Evolutionary conservation across 176 grass and related monocot species (phyloP).

Genomic region (Hordeum marinum): DNA sequence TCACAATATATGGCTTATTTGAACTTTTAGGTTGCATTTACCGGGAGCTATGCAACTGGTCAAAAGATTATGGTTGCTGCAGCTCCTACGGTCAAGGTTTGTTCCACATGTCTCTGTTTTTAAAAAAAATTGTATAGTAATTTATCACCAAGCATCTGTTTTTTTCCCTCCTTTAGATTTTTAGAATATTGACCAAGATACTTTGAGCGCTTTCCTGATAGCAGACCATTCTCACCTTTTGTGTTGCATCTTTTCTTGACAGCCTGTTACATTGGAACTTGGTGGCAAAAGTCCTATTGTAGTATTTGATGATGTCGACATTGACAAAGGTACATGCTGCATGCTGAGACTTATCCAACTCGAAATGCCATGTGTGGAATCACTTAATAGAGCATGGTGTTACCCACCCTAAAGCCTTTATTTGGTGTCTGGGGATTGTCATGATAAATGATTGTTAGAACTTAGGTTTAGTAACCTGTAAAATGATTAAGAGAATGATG

Average conservation of each 20-base stretch:
- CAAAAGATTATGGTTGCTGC: slow-evolving; percentile 90
- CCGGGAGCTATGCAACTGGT: slow-evolving; percentile 88
- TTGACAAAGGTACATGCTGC: slow-evolving; percentile 73
- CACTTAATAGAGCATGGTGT: not conserved
- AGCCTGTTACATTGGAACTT: slow-evolving; percentile 97
- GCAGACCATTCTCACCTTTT: not conserved
- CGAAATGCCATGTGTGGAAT: not conserved
- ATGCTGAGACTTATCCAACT: not conserved
- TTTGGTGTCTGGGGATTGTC: not conserved
- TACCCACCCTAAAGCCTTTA: not conserved
- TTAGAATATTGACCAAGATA: slow-evolving; percentile 1
- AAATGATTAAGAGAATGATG: not conserved
- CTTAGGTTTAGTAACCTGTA: not conserved
- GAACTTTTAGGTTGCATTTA: slow-evolving; percentile 78
- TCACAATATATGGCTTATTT: slow-evolving; percentile 18
- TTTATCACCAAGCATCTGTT: not conserved
- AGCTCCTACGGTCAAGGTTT: slow-evolving; percentile 82
- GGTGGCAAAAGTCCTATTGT: slow-evolving; percentile 98
- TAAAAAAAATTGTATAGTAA: slow-evolving; percentile 20
- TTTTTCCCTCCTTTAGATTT: not conserved
- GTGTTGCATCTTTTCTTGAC: slow-evolving; percentile 33
- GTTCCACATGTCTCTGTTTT: slow-evolving; percentile 17
- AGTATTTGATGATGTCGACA: slow-evolving; percentile 96
- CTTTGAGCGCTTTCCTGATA: not conserved
- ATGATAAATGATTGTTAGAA: not conserved